Conservation (phyloP, 306 rosid species). For the Lathyrus oleraceus region DNA sequence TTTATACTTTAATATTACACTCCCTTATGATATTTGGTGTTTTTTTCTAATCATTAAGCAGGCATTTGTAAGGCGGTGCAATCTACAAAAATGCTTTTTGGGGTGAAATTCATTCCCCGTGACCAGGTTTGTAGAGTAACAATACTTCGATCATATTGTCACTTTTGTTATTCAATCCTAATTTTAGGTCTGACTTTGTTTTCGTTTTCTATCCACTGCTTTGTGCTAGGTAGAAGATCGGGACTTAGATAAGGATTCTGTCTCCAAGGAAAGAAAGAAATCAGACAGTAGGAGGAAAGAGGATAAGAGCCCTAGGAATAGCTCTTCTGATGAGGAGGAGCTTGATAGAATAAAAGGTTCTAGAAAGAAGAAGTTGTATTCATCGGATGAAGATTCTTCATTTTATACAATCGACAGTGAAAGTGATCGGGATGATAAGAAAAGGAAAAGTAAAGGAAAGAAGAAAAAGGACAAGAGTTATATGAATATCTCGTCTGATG, state of each 20-base stretch:
- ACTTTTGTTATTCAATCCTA: not conserved
- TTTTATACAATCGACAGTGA: constrained; percentile 51
- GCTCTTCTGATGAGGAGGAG: constrained; percentile 60
- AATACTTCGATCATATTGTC: constrained; percentile 5
- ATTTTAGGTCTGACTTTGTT: not conserved
- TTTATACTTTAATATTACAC: not conserved
- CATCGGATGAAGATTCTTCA: constrained; percentile 56
- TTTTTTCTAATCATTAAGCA: not conserved
- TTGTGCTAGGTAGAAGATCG: constrained; percentile 39
- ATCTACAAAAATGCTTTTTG: constrained; percentile 44
- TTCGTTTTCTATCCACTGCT: not conserved
- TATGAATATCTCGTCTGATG: constrained; percentile 54
- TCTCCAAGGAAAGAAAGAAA: constrained; percentile 43
- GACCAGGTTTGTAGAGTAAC: constrained; percentile 38
- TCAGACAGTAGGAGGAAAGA: constrained; percentile 40
- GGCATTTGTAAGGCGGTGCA: not conserved
- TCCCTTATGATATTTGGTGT: not conserved
- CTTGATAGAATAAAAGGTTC: constrained; percentile 52
- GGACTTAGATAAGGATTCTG: constrained; percentile 33
- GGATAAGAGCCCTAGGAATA: constrained; percentile 10
- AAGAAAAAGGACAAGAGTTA: constrained; percentile 49
- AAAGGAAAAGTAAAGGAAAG: constrained; percentile 40
- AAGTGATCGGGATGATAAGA: constrained; percentile 42
- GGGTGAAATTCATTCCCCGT: constrained; percentile 51
- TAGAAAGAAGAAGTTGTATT: constrained; percentile 74